A percentile compares a stretch with the other conserved stretches of the same genome.
These are phyloP conservation scores for Wakefieldia striispora DNA, from an alignment of 768 basidiomycete genomes.

Conservation along the genomic window DNA sequence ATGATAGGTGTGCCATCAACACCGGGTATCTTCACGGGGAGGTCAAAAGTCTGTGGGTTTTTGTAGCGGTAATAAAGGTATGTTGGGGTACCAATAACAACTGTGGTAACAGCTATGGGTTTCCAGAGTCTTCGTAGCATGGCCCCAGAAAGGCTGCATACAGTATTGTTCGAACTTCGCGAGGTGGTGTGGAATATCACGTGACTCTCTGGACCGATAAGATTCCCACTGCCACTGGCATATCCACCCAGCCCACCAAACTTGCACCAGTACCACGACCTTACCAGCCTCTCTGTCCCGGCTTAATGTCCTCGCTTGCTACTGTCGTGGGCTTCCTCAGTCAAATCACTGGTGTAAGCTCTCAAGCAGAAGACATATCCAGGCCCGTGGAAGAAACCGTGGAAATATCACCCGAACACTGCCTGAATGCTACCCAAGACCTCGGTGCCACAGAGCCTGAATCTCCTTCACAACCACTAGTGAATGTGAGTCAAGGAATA, in stretches of 20 bases:
- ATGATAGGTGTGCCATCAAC: constrained; percentile 61
- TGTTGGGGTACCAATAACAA: constrained; percentile 54
- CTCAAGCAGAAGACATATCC: constrained; percentile 2
- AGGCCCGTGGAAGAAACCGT: background rate
- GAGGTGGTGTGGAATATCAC: constrained; percentile 5
- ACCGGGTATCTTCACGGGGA: constrained; percentile 50
- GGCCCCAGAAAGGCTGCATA: too few species aligned
- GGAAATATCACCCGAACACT: background rate
- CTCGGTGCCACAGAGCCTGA: constrained; percentile 18
- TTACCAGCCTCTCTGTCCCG: constrained; percentile 8
- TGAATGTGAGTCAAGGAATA: constrained; percentile 38
- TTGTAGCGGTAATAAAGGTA: constrained; percentile 56
- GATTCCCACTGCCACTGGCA: constrained; percentile 26
- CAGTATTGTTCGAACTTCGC: too few species aligned
- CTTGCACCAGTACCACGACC: constrained; percentile 30
- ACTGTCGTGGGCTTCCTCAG: background rate
- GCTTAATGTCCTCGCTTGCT: background rate
- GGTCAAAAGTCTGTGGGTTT: constrained; percentile 53
- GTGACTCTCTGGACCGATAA: constrained; percentile 20
- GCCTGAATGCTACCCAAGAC: background rate
- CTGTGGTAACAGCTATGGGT: constrained; percentile 54
- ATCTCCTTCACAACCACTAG: constrained; percentile 21
- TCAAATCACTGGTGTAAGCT: constrained; percentile 18
- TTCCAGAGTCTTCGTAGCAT: constrained; percentile 73
- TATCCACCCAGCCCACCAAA: constrained; percentile 8